Percentiles rank a stretch among this genome's conserved stretches.
Conservation (phyloP, 1,284 basidiomycete species). For the Papiliotrema nemorosa region DNA sequence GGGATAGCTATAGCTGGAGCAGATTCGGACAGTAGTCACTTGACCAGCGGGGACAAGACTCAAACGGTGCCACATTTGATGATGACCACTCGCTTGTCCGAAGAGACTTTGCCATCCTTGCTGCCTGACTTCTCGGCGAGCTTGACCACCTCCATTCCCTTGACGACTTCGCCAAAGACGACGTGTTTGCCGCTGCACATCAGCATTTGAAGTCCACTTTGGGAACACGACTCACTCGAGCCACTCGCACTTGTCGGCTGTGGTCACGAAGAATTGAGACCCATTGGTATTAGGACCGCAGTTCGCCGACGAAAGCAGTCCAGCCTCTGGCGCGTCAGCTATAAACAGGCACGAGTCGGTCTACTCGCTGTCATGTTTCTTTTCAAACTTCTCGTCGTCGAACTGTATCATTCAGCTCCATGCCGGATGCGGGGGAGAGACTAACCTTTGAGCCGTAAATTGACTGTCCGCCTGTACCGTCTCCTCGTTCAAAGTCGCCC, state of each 20-base stretch:
- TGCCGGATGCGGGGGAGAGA: background rate
- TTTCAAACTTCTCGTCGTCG: conserved; percentile 73
- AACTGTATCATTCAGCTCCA: conserved; percentile 21
- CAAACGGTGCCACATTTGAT: conserved; percentile 40
- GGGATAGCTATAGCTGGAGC: too few relatives aligned
- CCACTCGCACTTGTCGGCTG: conserved; percentile 64
- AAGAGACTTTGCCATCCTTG: conserved; percentile 36
- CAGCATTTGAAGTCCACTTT: background rate
- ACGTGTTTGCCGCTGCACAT: conserved; percentile 52
- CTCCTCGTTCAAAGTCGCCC: conserved; percentile 63
- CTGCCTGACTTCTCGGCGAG: conserved; percentile 58
- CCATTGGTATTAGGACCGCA: conserved; percentile 54
- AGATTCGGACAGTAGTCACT: too few relatives aligned
- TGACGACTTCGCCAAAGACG: conserved; percentile 82
- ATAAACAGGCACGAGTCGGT: background rate
- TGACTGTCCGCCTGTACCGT: conserved; percentile 55
- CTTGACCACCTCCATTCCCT: conserved; percentile 73
- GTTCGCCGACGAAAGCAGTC: conserved; percentile 70
- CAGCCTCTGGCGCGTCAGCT: conserved; percentile 24
- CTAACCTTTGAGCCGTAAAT: conserved; percentile 27
- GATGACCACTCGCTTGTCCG: conserved; percentile 45
- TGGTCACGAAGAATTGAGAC: conserved; percentile 63
- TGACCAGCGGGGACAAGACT: too few relatives aligned
- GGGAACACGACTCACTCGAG: conserved; percentile 35
- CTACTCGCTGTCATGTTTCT: conserved; percentile 63